Evolutionary conservation across 306 rosid genomes (phyloP), one percentile per base, ranked within the genome.

Genomic region (Vigna reflexopilosa): DNA sequence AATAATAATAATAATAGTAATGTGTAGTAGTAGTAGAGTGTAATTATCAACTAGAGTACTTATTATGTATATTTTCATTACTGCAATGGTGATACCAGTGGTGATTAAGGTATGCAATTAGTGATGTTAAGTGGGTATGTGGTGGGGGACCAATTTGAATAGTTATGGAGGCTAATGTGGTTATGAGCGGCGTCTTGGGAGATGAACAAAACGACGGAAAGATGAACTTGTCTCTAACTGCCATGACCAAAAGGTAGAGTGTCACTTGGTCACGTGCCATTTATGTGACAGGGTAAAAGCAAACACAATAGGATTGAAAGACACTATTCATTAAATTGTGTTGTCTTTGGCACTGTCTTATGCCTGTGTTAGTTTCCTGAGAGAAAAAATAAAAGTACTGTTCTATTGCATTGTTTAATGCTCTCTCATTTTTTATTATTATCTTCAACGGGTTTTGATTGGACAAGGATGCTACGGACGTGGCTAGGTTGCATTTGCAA

Each of bases 211-310:
- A 85, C 86, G 84, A 83, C 80, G 84, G 83, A 76, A 59, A 63
- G 26, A 75, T 67, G 84, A 75, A 62, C 62, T 72, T 82, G 88
- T 87, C 90, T 77, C 75, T 64, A 57, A 77, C 80, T 87, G 78
- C 45, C 76, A 76, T 79, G 85, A 82, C 90, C 80, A 73, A 85
- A 82, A 80, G 85, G 50, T 70, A 36, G 65, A 28, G 70, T 76
- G 77, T 79, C 80, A 66, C 77, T 79, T 68, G 84, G 54, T 82
- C 84, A 85, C 84, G 89, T 85, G 89, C 82, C 50, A 70, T 72
- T 70, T 30, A 17, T 58, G 47, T 55, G 57, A 54, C 66, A 52
- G 44, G 52, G 42, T 32, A 32, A 67, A 70, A 76, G 28, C 47
- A 62, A 62, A 62, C 47, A 30, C 13, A 15, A 34, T 15, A 40